Percentiles rank a stretch among this genome's conserved stretches.
These are phyloP conservation scores for Epichloe bromicola DNA, from an alignment of 2,329 filamentous ascomycete genomes.

Conservation along the genomic window DNA sequence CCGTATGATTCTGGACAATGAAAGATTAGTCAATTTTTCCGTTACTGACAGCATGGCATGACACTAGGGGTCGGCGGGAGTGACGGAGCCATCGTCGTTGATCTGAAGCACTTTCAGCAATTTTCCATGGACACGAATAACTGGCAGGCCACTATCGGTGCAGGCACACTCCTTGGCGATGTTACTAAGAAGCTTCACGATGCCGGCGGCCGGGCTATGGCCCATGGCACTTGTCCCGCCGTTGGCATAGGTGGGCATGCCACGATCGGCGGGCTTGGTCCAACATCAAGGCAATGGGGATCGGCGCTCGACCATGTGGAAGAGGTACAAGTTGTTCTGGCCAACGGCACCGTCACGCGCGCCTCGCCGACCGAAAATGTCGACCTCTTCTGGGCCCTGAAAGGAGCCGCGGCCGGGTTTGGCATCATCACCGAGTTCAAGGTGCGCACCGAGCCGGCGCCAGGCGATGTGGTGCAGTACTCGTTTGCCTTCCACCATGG, in stretches of 20 bases:
- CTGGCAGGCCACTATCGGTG: not conserved
- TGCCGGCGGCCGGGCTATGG: not conserved
- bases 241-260: not conserved
- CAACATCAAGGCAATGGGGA: not conserved
- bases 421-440: conserved; percentile 1
- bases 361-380: not conserved
- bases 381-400: not conserved
- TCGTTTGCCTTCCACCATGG: not conserved
- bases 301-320: not conserved
- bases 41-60: not conserved
- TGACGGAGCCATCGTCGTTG: not conserved
- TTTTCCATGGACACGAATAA: not conserved
- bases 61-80: not conserved
- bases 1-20: no score
- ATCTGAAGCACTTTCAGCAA: not conserved
- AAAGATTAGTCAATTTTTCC: no score
- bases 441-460: not conserved
- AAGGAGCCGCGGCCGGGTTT: not conserved
- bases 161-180: not conserved
- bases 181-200: not conserved
- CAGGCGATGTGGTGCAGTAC: not conserved
- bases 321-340: not conserved
- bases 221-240: not conserved
- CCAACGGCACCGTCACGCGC: not conserved
- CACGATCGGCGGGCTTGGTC: not conserved